Base-by-base conservation (phyloP, 768 basidiomycete species). In the Collybiopsis luxurians region DNA sequence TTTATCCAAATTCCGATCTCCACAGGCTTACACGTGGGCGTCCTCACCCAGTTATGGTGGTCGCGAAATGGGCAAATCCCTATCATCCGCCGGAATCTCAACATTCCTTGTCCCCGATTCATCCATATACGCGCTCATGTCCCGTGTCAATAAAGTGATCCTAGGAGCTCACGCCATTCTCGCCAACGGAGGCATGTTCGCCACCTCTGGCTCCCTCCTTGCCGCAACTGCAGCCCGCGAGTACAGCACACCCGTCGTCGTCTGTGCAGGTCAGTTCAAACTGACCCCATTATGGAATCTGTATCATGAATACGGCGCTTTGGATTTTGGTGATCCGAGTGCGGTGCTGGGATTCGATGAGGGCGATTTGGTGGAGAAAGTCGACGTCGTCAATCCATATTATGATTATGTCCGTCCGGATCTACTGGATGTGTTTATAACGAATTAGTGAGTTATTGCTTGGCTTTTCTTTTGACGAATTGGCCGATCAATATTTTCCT, bases 31-130 rank as follows among this genome's bases (percentile, higher is more conserved):
- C n/a, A n/a, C n/a, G n/a, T n/a, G n/a, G n/a, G n/a, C n/a, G n/a
- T 28, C 48, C 39, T 47, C 38, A 17, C 53, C 28, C 65, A 95
- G 92, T 57, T 93, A 91, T 66, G 84, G 85, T 36, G 96, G 96
- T 12, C 90, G 86, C 59, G 82, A 84, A 59, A 89, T 95, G 84
- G 93, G 95, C 1, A 75, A 83, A 63, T 82, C 88, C 2, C 79
- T 98, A 23, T 91, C 95, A 3, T 74, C 84, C 3, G 81, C 86
- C 15, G 87, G 87, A 47, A 94, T 98, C 60, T 92, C 92, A 5
- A 96, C 95, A n/a, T 90, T 98, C 68, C 88, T 99, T 47, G 88
- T 98, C 51, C 96, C 97, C 40, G 96, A 98, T 71, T 95, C 93
- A 7, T 95, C 94, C 24, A 87, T 98, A 69, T 96, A 90, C 67